Conservation (phyloP, 106 monocot genomes). For the Amphibolis antarctica region DNA sequence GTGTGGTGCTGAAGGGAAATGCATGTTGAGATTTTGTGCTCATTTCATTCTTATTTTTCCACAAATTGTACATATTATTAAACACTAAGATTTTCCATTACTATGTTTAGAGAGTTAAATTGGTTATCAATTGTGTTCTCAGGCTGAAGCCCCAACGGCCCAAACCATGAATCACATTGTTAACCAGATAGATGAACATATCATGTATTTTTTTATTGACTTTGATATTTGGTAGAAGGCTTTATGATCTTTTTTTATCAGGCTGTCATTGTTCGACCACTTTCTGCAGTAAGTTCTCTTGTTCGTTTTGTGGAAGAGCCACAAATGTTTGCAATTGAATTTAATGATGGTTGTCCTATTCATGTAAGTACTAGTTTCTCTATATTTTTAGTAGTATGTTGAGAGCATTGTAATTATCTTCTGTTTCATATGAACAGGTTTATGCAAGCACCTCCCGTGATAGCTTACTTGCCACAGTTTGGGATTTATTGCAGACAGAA, state of each 20-base stretch:
- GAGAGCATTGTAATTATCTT: background rate
- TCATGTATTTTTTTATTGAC: too few species aligned
- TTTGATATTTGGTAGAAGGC: background rate
- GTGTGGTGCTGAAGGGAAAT: too few species aligned
- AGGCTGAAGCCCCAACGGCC: too few species aligned
- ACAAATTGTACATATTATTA: too few species aligned
- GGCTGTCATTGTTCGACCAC: slow-evolving; percentile 92
- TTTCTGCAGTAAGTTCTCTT: slow-evolving; percentile 76
- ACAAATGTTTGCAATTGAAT: slow-evolving; percentile 98
- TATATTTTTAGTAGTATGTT: background rate
- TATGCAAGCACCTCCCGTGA: slow-evolving; percentile 98
- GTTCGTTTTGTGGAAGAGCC: slow-evolving; percentile 97
- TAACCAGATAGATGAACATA: too few species aligned
- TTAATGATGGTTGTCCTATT: slow-evolving; percentile 92
- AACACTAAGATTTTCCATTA: too few species aligned
- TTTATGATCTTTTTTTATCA: slow-evolving; percentile 12
- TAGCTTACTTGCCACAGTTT: slow-evolving; percentile 84
- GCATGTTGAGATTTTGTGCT: too few species aligned
- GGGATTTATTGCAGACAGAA: slow-evolving; percentile 88
- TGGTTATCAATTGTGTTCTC: too few species aligned
- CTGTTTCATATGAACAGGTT: slow-evolving; percentile 41
- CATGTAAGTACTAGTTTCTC: slow-evolving; percentile 53
- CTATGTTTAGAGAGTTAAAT: too few species aligned
- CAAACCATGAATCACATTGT: too few species aligned
- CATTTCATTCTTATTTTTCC: too few species aligned